phyloP scores from a whole-genome alignment of 352 stramenopile genomes.

The Phytophthora europaea region DNA sequence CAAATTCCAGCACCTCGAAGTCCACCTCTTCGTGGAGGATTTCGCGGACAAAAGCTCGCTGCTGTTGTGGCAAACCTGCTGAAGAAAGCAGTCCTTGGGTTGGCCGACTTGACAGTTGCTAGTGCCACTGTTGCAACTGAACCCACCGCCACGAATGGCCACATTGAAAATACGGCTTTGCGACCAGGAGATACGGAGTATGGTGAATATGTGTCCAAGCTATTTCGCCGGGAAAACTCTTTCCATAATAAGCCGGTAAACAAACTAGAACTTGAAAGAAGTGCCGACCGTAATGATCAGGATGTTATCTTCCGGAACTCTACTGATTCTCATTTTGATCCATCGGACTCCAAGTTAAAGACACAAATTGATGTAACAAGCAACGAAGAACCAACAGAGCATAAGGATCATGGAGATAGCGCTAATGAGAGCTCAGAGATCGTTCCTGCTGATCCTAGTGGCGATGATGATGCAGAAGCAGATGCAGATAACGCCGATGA shows the following conservation, averaged over 20 bases:
- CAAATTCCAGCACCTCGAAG: neutral
- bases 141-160: neutral
- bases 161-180: neutral
- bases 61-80: slow-evolving; percentile 38
- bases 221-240: slow-evolving; percentile 37
- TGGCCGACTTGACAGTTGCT: slow-evolving; percentile 15
- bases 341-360: neutral
- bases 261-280: neutral
- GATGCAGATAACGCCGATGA: slow-evolving; percentile 32
- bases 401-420: slow-evolving; percentile 7
- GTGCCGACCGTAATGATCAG: neutral
- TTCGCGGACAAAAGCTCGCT: slow-evolving; percentile 27
- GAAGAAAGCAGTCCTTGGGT: slow-evolving; percentile 37
- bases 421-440: neutral
- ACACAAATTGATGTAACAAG: neutral
- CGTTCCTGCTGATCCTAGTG: slow-evolving; percentile 16
- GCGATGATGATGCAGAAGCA: slow-evolving; percentile 19
- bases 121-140: neutral
- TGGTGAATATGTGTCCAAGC: slow-evolving; percentile 41
- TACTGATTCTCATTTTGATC: neutral
- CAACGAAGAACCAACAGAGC: slow-evolving; percentile 4
- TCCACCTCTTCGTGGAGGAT: neutral
- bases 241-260: slow-evolving; percentile 44
- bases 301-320: neutral
- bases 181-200: slow-evolving; percentile 48